Base-by-base conservation (phyloP, 2,329 filamentous ascomycete species). In the Lecanicillium sp. region DNA sequence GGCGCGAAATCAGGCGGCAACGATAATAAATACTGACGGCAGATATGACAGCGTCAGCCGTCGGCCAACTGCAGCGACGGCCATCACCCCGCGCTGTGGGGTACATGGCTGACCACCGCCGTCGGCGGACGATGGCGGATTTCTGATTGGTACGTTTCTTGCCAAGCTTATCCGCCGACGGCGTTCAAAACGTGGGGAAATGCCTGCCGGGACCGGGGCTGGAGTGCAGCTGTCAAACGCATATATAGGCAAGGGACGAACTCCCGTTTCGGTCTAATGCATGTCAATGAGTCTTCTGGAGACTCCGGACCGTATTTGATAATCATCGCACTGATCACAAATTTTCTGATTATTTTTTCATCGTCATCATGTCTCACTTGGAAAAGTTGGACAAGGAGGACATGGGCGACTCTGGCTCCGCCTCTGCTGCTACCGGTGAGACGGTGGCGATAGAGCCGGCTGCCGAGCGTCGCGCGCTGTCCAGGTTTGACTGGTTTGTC, bases 401-500 rank as follows among this genome's bases (percentile, higher is more conserved):
- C 11, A 29, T 28, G 14, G 39, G 39, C 29, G 39, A 41, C 39
- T 36, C 33, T 20, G 29, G 22, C 33, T 41, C 39, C 20, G 29
- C 19, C 39, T 41, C 39, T 2, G 17, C 33, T 2, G 17, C 32
- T 13, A 36, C 31, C 18, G 39, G 15, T 4, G 22, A n/a, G 13
- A 27, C 33, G 4, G 29, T 25, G 22, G 27, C 31, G 13, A 41
- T 41, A 32, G 39, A 36, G 22, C 22, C 22, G 11, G 6, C 22
- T 17, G 8, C 29, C 0, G 39, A 37, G 22, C 29, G 39, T 13
- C 41, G 28, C 6, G 46, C 49, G 2, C 37, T 57, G 5, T 47
- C 42, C 8, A 56, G 54, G 15, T 53, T 57, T 27, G 52, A 56
- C 46, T 48, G 45, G 11, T 50, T 49, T 3, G 40, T 56, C 7